Conservation (phyloP, 176 grass and related monocot species). For the Triticum dicoccoides region DNA sequence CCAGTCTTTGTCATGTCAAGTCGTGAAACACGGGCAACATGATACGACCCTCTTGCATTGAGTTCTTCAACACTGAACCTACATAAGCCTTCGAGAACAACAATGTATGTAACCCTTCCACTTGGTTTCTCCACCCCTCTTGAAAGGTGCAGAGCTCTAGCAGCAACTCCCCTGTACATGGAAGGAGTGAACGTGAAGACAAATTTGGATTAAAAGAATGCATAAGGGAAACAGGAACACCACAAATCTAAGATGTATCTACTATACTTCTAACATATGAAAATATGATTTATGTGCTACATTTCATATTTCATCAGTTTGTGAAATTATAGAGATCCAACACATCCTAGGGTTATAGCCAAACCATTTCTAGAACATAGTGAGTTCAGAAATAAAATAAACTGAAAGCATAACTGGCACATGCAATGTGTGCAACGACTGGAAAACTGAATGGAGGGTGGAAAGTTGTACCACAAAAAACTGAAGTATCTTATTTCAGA, state of each 20-base stretch:
- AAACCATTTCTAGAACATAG: neutral
- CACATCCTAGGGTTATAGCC: neutral
- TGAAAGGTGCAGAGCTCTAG: conserved; percentile 97
- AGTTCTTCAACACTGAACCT: conserved; percentile 96
- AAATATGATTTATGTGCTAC: neutral
- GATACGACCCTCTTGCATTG: conserved; percentile 80
- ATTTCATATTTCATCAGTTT: conserved; percentile 11
- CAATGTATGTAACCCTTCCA: conserved; percentile 91
- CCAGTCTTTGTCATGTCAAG: conserved; percentile 95
- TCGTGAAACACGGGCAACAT: conserved; percentile 78
- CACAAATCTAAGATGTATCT: neutral
- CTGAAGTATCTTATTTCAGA: neutral
- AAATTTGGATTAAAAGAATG: neutral
- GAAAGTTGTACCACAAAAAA: neutral
- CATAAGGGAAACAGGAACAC: conserved; percentile 1
- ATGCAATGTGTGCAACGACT: neutral
- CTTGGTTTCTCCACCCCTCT: conserved; percentile 99
- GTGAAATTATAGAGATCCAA: neutral
- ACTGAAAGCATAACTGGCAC: neutral
- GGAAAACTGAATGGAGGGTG: neutral
- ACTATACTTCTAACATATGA: neutral
- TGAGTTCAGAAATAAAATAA: neutral
- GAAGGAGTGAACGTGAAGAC: neutral
- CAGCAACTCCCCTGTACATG: conserved; percentile 88
- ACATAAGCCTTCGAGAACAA: conserved; percentile 96